Evolutionary conservation across 768 basidiomycete species (phyloP).

Genomic region (Termitomyces titanicus): DNA sequence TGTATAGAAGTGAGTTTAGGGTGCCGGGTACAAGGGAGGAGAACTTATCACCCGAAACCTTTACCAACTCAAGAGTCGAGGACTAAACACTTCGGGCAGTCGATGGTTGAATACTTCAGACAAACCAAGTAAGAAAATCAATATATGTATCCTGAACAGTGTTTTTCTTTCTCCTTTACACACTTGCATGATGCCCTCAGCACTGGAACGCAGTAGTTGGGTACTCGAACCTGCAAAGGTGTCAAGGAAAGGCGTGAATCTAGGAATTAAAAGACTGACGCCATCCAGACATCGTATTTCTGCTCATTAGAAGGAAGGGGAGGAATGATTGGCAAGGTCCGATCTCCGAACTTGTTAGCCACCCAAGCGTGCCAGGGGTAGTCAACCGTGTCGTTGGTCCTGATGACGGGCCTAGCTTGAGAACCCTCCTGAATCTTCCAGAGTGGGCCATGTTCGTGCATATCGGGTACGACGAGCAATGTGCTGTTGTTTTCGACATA

Average conservation of each 20-base stretch:
- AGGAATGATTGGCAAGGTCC: background rate
- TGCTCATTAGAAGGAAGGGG: background rate
- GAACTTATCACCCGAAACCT: too few species aligned
- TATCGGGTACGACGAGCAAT: background rate
- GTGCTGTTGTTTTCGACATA: background rate
- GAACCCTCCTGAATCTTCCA: background rate
- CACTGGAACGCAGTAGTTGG: background rate
- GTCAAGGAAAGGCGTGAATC: background rate
- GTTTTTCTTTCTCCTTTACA: too few species aligned
- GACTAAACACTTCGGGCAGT: too few species aligned
- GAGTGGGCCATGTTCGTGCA: background rate
- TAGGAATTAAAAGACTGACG: background rate
- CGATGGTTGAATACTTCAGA: too few species aligned
- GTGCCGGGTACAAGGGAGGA: too few species aligned
- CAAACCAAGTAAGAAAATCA: too few species aligned
- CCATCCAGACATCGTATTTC: conserved; percentile 1
- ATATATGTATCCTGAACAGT: too few species aligned
- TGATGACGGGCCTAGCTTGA: background rate
- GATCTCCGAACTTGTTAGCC: background rate
- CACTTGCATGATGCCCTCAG: too few species aligned
- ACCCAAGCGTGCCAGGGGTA: background rate
- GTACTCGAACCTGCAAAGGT: background rate
- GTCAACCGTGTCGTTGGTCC: background rate
- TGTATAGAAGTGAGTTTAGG: too few species aligned
- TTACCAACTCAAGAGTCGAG: too few species aligned